A percentile compares a stretch with the other conserved stretches of the same genome.
phyloP scores from a whole-genome alignment of 192 early-diverging fungal genomes.

The Coemansia pectinata region DNA sequence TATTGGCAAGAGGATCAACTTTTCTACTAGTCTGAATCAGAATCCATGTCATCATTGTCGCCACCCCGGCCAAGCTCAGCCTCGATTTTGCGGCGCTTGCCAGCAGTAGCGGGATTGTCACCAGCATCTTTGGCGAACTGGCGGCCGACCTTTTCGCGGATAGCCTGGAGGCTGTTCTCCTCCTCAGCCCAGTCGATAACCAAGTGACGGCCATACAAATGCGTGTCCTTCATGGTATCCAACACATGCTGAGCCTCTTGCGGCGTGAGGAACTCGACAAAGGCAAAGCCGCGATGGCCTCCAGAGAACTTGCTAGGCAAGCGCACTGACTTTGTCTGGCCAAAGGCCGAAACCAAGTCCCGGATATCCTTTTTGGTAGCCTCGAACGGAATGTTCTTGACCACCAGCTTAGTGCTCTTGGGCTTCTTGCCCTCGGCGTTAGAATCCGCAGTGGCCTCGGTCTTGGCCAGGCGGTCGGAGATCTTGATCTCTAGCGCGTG shows the following conservation, averaged over 20 bases:
- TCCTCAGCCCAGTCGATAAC: slow-evolving; percentile 93
- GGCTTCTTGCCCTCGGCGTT: slow-evolving; percentile 53
- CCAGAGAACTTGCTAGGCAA: slow-evolving; percentile 93
- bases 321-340: slow-evolving; percentile 92
- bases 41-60: slow-evolving; percentile 31
- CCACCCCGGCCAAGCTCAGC: slow-evolving; percentile 41
- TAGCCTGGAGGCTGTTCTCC: slow-evolving; percentile 71
- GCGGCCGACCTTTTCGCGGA: slow-evolving; percentile 83
- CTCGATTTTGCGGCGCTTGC: slow-evolving; percentile 68
- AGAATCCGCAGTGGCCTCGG: slow-evolving; percentile 19
- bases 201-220: slow-evolving; percentile 96
- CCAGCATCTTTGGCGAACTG: slow-evolving; percentile 71
- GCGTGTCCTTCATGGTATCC: slow-evolving; percentile 83
- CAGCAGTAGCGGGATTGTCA: slow-evolving; percentile 42
- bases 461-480: slow-evolving; percentile 64
- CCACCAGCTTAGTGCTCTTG: slow-evolving; percentile 82
- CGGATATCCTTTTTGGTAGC: slow-evolving; percentile 93
- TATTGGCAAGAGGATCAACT: neutral
- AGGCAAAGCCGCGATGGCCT: slow-evolving; percentile 95
- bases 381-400: slow-evolving; percentile 97
- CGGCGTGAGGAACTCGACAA: slow-evolving; percentile 96
- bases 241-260: slow-evolving; percentile 92
- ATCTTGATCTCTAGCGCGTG: slow-evolving; percentile 90
- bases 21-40: slow-evolving; percentile 10
- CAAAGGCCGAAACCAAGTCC: slow-evolving; percentile 88